Evolutionary conservation across 2,329 filamentous ascomycete genomes (phyloP), one percentile per base, ranked within the genome.

Genomic region (Xylaria sp.): DNA sequence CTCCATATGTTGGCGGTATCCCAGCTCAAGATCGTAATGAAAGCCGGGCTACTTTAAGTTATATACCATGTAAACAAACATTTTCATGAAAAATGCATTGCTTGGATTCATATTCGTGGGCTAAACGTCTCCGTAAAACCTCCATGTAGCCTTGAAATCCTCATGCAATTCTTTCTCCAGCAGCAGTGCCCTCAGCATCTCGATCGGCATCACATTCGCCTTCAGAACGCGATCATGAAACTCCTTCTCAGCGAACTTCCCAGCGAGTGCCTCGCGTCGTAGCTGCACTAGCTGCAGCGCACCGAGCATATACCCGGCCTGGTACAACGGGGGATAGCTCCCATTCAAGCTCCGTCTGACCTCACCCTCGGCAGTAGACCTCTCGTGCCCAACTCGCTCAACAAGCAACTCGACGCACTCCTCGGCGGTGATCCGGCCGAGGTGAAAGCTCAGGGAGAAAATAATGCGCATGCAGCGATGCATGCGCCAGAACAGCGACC

Each of bases 401-500:
- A 89, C 86, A 1, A 89, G 79, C 61, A 87, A 72, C 66, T 89
- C 85, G 17, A 89, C 82, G 59, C 85, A 88, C 70, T 87, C 82
- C 65, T 81, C 79, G 1, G 86, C 81, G 10, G 77, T 81, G 80
- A 87, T 82, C 67, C 83, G 73, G 1, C 85, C 85, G 0, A 89
- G 80, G 71, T 89, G 87, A 65, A 88, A 89, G 44, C 82, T 83
- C 1, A 89, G 74, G 0, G 84, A 87, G 75, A 89, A 89, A 13
- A 86, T 77, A 69, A 88, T 88, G 42, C 87, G 83, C 5, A 84
- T 83, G 70, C 86, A 88, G 31, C 87, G 84, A 73, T 89, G 87
- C 83, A 89, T 87, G 15, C 86, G 81, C 87, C 87, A 89, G 73
- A 88, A 89, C 7, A 89, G 76, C 68, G 87, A 85, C 0, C 87